Percentiles rank a stretch among this genome's conserved stretches.
Evolutionary conservation across 1,139 yeast genomes (phyloP).

Genomic region (Pichia sorboxylosa): DNA sequence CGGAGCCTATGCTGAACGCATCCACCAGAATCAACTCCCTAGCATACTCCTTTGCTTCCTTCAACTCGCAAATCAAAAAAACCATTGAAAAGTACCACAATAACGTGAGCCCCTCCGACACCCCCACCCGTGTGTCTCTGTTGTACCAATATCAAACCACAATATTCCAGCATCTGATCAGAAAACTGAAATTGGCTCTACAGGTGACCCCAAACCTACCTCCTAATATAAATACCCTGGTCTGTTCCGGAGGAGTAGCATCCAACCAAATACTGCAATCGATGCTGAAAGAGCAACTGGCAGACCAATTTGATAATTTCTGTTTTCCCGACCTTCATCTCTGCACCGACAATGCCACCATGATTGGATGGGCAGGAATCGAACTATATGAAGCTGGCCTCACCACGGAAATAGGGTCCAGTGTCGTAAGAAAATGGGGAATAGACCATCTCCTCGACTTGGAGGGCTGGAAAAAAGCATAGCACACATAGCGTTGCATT

Average conservation of each 20-base stretch:
- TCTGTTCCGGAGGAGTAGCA: conserved; percentile 92
- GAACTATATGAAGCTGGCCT: conserved; percentile 55
- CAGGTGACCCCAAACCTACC: conserved; percentile 24
- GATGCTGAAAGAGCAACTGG: conserved; percentile 32
- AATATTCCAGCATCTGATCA: conserved; percentile 59
- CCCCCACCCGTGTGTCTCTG: conserved; percentile 27
- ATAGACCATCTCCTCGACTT: conserved; percentile 35
- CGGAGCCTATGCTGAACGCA: conserved; percentile 42
- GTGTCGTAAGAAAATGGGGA: conserved; percentile 72
- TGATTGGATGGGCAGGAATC: conserved; percentile 97
- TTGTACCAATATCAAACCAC: conserved; percentile 57
- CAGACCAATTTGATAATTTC: conserved; percentile 23
- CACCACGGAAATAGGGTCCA: conserved; percentile 39
- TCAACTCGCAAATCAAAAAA: conserved; percentile 44
- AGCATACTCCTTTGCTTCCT: conserved; percentile 73
- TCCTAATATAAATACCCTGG: conserved; percentile 34
- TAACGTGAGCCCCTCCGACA: conserved; percentile 15
- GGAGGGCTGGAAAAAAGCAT: conserved; percentile 35
- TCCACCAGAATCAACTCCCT: conserved; percentile 31
- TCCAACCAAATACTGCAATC: conserved; percentile 53
- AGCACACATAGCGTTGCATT: no score
- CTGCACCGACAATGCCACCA: conserved; percentile 91
- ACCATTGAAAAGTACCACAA: conserved; percentile 19
- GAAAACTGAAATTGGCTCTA: conserved; percentile 47
- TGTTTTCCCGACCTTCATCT: conserved; percentile 61